Base-by-base conservation (phyloP, 495 filamentous ascomycete species). In the Penicillium bialowiezense region DNA sequence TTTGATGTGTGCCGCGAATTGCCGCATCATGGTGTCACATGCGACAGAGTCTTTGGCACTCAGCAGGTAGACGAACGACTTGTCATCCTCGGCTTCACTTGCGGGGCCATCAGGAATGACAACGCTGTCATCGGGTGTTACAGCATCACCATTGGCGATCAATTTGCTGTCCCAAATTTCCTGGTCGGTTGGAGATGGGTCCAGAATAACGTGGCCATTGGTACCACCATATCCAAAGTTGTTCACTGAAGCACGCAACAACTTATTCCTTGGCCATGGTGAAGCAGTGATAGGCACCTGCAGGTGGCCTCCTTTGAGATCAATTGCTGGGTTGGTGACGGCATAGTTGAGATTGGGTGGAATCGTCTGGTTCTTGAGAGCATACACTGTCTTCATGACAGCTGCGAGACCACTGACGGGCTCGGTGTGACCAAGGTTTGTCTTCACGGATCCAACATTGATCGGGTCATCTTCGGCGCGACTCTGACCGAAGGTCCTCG, bases 181-280 rank as follows among this genome's bases (percentile, higher is more conserved):
- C 3, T 8, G 8, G 8, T 26, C 23, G 3, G 8, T 26, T 3
- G 8, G 3, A 4, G 4, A 3, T 3, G 23, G 23, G n/a, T 86
- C 81, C 1, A 86, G 10, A 26, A 87, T 79, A 12, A 64, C 75
- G 46, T 86, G 82, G 1, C 79, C 72, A 54, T 87, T 87, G 13
- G 75, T 71, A 20, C 84, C 83, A 10, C 83, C 84, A 51, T 80
- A 85, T 0, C 83, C 83, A 43, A 84, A 85, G 0, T 68, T 77
- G 23, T 68, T 69, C 12, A 69, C 49, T 37, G 74, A 80, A 0
- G 67, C 78, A 19, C 81, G 70, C 7, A 73, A 73, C 0, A 74
- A 69, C 5, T 36, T 15, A 0, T 31, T 7, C 7, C 18, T 21
- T 6, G 46, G 46, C 42, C 55, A 53, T 5, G 46, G 41, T 8